Evolutionary conservation across 441 rosid species (phyloP), one percentile per base, ranked within the genome.

Genomic region (Geranium incanum): DNA sequence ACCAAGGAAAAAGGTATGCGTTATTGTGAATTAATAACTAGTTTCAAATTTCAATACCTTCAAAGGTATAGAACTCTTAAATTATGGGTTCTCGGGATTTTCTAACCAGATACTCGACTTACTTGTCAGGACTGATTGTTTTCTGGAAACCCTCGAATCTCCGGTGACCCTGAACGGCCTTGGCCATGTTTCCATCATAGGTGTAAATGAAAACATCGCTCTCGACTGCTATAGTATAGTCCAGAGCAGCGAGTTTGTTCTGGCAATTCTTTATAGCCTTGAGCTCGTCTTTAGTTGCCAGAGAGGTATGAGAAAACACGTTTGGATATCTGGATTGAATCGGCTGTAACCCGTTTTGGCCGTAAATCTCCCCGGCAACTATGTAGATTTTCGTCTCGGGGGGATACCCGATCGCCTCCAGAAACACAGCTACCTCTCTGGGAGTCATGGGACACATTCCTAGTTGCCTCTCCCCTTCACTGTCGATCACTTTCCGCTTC

Each of bases 401-500:
- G 6, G 63, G 63, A 57, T 15, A 57, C 63, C 63, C 28, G 21
- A 57, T 15, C 16, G 63, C 63, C 63, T 57, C 63, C 12, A 57
- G 19, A 16, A 57, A 57, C 63, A 57, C 63, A 16, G 63, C 63
- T 0, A 16, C 63, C 63, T 57, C 63, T 57, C 63, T 57, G 2
- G 63, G 63, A 16, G 63, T 57, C 63, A 57, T 57, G 63, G 63
- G 63, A 21, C 63, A 57, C 19, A 21, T 15, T 18, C 63, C 63
- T 5, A 57, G 21, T 8, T 15, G 63, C 63, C 63, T 57, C 63
- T 57, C 63, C 63, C 15, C 63, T 16, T 57, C 23, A 16, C 63
- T 57, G 63, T 57, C 16, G 23, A 57, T 57, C 63, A 16, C 63
- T n/a, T 57, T 57, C 63, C 63, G 23, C 63, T 57, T 57, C 63